Conservation (phyloP, 306 rosid species). For the Mimosa bimucronata region DNA sequence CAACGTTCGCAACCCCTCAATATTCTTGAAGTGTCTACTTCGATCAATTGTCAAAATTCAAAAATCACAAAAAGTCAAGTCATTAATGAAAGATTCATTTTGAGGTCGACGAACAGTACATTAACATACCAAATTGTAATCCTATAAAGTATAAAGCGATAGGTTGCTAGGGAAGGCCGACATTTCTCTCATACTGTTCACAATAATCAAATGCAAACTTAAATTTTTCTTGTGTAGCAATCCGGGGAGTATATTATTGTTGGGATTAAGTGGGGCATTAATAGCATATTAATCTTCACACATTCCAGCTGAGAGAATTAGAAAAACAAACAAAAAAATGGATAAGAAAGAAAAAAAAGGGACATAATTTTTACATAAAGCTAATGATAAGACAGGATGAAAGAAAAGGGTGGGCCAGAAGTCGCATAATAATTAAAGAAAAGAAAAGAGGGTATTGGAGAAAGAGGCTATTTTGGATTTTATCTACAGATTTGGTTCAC, state of each 20-base stretch:
- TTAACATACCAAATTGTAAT: background rate
- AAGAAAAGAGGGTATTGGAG: background rate
- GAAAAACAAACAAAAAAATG: background rate
- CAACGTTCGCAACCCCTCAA: background rate
- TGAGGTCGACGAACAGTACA: background rate
- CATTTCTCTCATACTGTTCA: background rate
- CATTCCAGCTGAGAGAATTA: background rate
- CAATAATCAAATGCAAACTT: background rate
- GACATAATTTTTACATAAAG: background rate
- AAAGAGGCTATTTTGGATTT: background rate
- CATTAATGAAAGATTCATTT: background rate
- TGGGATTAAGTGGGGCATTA: background rate
- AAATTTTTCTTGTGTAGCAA: background rate
- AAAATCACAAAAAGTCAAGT: background rate
- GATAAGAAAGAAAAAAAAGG: background rate
- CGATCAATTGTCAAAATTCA: background rate
- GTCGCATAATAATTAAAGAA: conserved; percentile 19
- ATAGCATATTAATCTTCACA: background rate
- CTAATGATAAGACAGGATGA: background rate
- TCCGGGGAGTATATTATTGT: background rate
- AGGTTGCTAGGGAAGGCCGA: background rate
- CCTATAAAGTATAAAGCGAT: background rate
- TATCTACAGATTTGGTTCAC: conserved; percentile 25
- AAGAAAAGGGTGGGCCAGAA: conserved; percentile 11
- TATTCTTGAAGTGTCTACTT: background rate